phyloP scores from a whole-genome alignment of 371 early-diverging fungal genomes.

The Mucor circinelloides region DNA sequence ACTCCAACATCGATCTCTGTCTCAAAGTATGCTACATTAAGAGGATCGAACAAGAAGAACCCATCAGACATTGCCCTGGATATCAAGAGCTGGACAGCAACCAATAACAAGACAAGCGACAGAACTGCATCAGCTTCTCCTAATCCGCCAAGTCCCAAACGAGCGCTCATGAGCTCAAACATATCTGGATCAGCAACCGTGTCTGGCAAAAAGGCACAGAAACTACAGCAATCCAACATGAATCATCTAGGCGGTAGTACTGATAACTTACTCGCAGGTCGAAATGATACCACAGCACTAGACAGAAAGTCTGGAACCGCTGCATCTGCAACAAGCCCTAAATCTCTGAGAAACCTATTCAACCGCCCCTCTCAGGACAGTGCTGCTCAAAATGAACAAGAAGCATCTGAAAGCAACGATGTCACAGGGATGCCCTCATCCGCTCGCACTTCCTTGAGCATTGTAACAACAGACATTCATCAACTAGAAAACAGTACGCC shows the following conservation, averaged over 20 bases:
- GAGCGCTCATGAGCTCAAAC: constrained; percentile 14
- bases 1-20: not conserved
- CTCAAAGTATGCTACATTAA: constrained; percentile 18
- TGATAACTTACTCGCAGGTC: not conserved
- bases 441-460: not conserved
- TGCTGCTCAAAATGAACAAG: not conserved
- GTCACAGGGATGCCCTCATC: not conserved
- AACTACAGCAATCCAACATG: not conserved
- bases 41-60: not conserved
- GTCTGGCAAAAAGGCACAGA: constrained; percentile 7
- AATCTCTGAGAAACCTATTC: constrained; percentile 7
- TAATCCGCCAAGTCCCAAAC: constrained; percentile 10
- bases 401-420: not conserved
- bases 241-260: not conserved
- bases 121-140: not conserved
- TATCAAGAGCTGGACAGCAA: constrained; percentile 4
- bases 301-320: not conserved
- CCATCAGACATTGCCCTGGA: not conserved
- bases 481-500: not conserved
- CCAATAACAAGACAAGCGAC: not conserved
- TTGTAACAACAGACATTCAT: not conserved
- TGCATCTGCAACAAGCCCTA: not conserved
- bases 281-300: not conserved
- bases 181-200: constrained; percentile 21
- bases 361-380: constrained; percentile 1